Conservation (phyloP, 75 land plant genomes). For the Cryptomeria japonica region DNA sequence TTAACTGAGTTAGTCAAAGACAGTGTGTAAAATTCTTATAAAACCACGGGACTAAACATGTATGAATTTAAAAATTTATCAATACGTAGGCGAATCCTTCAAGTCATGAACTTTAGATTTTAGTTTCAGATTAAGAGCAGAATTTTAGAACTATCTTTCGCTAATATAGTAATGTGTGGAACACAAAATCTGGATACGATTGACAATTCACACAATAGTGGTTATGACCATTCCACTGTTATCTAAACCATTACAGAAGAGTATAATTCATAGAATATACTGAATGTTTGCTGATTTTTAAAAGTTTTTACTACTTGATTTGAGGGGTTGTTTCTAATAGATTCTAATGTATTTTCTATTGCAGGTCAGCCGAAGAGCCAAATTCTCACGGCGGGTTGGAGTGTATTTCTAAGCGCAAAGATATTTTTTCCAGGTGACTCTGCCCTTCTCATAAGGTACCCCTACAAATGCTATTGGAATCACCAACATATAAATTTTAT, state of each 20-base stretch:
- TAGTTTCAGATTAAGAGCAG: neutral
- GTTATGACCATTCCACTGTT: neutral
- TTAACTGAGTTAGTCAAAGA: neutral
- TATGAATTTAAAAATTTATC: neutral
- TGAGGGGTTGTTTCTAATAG: conserved; percentile 4
- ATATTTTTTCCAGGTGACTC: conserved; percentile 85
- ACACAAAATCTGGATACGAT: neutral
- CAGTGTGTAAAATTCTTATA: neutral
- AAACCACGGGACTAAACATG: neutral
- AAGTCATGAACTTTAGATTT: neutral
- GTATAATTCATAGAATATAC: neutral
- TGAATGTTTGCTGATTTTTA: neutral
- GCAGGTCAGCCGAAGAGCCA: conserved; percentile 88
- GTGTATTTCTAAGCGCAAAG: conserved; percentile 90
- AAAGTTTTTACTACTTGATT: neutral
- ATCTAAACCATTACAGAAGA: neutral
- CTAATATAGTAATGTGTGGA: neutral
- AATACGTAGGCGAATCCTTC: neutral
- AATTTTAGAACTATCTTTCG: neutral
- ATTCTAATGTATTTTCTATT: neutral
- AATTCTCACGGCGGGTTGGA: conserved; percentile 87
- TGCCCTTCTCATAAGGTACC: conserved; percentile 77
- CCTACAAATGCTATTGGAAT: neutral
- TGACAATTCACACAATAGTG: neutral
- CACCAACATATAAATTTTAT: neutral